These are phyloP conservation scores for Ophiocordyceps camponoti-saundersi DNA, from an alignment of 2,329 filamentous ascomycete species.

Conservation along the genomic window DNA sequence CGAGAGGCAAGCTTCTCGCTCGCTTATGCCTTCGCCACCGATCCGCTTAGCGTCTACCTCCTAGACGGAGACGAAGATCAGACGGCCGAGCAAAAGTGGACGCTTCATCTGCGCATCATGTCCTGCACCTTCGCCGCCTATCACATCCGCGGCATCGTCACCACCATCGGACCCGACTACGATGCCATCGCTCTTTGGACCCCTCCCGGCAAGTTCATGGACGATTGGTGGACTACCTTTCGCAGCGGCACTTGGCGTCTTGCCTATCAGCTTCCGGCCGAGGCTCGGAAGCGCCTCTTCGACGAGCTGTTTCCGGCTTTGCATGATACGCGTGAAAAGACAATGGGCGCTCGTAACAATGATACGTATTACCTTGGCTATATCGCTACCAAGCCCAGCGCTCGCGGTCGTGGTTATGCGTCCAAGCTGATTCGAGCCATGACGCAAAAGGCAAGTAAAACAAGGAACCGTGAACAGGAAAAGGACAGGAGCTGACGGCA, in stretches of 20 bases:
- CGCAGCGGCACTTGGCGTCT: constrained; percentile 66
- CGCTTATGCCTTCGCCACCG: constrained; percentile 60
- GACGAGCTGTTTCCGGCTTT: constrained; percentile 60
- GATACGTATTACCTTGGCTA: constrained; percentile 73
- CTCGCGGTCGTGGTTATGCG: constrained; percentile 57
- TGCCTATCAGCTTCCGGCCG: constrained; percentile 53
- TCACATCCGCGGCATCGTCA: constrained; percentile 56
- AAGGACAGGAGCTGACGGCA: neutral
- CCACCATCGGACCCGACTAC: constrained; percentile 57
- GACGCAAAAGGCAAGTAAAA: constrained; percentile 35
- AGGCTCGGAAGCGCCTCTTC: constrained; percentile 61
- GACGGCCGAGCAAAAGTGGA: constrained; percentile 54
- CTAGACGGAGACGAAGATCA: constrained; percentile 55
- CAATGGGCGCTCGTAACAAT: constrained; percentile 49
- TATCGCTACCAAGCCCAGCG: constrained; percentile 56
- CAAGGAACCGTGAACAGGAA: neutral
- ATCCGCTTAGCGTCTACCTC: constrained; percentile 60
- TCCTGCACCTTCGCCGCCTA: constrained; percentile 64
- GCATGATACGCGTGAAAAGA: constrained; percentile 50
- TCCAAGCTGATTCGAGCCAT: constrained; percentile 55
- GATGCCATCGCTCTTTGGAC: constrained; percentile 70
- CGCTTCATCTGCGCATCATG: constrained; percentile 60
- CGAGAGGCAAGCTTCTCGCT: constrained; percentile 55
- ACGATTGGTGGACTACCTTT: constrained; percentile 54
- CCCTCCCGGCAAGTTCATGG: constrained; percentile 56